Evolutionary conservation across 805 yeast genomes (phyloP).

Genomic region (Saccharomycopsis vini): DNA sequence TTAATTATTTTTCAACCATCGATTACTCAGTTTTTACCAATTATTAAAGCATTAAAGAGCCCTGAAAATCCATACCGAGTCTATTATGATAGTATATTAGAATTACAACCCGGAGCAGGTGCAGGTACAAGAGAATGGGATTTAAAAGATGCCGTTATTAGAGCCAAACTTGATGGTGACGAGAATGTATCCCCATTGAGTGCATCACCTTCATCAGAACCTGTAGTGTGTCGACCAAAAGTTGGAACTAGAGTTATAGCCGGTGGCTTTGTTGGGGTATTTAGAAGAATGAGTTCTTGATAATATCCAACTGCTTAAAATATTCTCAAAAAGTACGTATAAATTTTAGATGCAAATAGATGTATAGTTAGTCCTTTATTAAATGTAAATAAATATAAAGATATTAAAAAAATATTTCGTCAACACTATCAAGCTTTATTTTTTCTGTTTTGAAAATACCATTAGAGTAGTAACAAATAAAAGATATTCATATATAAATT

Average conservation of each 20-base stretch:
- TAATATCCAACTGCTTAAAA: too few species aligned
- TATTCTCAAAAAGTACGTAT: too few species aligned
- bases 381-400: not conserved
- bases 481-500: too few species aligned
- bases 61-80: slow-evolving; percentile 21
- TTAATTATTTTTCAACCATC: slow-evolving; percentile 40
- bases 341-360: too few species aligned
- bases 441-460: too few species aligned
- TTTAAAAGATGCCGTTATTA: slow-evolving; percentile 30
- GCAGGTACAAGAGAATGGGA: slow-evolving; percentile 49
- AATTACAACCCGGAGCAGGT: slow-evolving; percentile 39
- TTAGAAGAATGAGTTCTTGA: slow-evolving; percentile 25
- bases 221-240: slow-evolving; percentile 41
- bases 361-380: not conserved
- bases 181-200: slow-evolving; percentile 25
- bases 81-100: slow-evolving; percentile 32
- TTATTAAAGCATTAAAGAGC: slow-evolving; percentile 26
- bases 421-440: too few species aligned
- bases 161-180: not conserved
- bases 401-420: too few species aligned
- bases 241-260: slow-evolving; percentile 40
- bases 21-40: slow-evolving; percentile 38
- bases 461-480: too few species aligned
- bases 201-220: too few species aligned
- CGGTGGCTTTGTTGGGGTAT: slow-evolving; percentile 43